A percentile compares a stretch with the other conserved stretches of the same genome.
Conservation (phyloP, 2,329 filamentous ascomycete species). For the Lecanicillium sp. region DNA sequence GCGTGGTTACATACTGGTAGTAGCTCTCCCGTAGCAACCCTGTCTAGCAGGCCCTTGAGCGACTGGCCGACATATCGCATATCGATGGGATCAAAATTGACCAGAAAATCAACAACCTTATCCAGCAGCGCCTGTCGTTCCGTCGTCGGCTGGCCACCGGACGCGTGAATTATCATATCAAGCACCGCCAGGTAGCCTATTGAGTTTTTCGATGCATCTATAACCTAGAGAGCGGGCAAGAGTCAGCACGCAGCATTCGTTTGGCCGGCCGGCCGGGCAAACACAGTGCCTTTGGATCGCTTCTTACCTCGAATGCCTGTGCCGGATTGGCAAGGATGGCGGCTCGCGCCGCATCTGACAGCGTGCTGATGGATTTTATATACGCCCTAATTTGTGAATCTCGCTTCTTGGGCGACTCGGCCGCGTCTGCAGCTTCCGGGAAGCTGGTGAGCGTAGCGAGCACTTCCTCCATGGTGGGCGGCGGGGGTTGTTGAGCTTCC, state of each 20-base stretch:
- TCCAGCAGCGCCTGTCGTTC: conserved; percentile 28
- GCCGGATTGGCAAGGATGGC: conserved; percentile 25
- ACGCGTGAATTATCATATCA: conserved; percentile 25
- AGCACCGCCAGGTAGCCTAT: conserved; percentile 44
- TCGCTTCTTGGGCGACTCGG: conserved; percentile 25
- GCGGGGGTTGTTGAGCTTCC: no score
- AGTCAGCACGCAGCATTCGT: conserved; percentile 11
- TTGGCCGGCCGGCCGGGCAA: not conserved
- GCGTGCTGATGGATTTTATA: conserved; percentile 25
- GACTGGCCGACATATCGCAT: conserved; percentile 40
- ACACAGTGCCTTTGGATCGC: no score
- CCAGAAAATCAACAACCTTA: conserved; percentile 35
- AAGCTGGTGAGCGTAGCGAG: conserved; percentile 31
- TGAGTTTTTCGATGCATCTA: conserved; percentile 41
- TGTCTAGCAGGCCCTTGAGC: conserved; percentile 37
- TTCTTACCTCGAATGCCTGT: conserved; percentile 33
- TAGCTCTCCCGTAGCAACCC: conserved; percentile 28
- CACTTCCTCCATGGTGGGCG: conserved; percentile 22
- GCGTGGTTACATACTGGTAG: conserved; percentile 30
- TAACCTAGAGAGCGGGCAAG: conserved; percentile 21
- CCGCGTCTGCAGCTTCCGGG: conserved; percentile 21
- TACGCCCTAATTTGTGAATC: conserved; percentile 32
- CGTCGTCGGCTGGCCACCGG: conserved; percentile 19
- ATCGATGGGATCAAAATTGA: conserved; percentile 42
- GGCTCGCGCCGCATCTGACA: conserved; percentile 25